Evolutionary conservation across 192 early-diverging fungal species (phyloP), one percentile per base, ranked within the genome.

Genomic region (Coemansia sp.): DNA sequence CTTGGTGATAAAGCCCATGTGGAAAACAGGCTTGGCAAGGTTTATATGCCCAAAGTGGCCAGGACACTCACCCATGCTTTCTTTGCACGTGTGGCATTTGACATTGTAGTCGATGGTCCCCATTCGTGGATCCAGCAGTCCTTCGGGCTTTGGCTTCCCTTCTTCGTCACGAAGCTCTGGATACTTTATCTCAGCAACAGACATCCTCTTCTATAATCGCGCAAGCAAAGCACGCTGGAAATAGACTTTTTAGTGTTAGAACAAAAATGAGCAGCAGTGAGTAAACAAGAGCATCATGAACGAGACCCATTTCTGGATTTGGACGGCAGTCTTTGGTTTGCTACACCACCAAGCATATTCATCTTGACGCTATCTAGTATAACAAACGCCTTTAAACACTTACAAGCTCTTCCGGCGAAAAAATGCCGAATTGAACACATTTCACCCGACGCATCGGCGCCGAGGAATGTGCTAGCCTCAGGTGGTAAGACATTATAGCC

Each of bases 11-110:
- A 95, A 97, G 65, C 95, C 95, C 70, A 92, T 86, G 69, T 98
- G 96, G 86, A 91, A 96, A 8, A 98, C 95, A 26, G 97, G 97
- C 78, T 91, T 93, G 41, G 94, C 93, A 8, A 99, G 88, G 65
- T 97, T 93, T 78, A 99, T 95, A 72, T 97, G 92, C 12, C 93
- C 97, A 88, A 99, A 99, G 78, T 99, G 97, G 56, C 97, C 96
- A 49, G 94, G 94, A 75, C 97, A 99, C 70, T 95, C 92, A 16
- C 88, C 87, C 94, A 95, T 96, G 72, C 90, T 92, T 71, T 96
- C 94, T 58, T 90, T 90, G 80, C 97, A 99, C 9, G 97, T 98
- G 65, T 91, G 90, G 76, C 97, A 99, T 82, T 94, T 95, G 87
- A 94, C 95, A 73, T 95, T 95, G 64, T 94, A 90, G 77, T 99